A percentile compares a stretch with the other conserved stretches of the same genome.
These are phyloP conservation scores for Podospora pseudocomata DNA, from an alignment of 495 filamentous ascomycete genomes.

Conservation along the genomic window DNA sequence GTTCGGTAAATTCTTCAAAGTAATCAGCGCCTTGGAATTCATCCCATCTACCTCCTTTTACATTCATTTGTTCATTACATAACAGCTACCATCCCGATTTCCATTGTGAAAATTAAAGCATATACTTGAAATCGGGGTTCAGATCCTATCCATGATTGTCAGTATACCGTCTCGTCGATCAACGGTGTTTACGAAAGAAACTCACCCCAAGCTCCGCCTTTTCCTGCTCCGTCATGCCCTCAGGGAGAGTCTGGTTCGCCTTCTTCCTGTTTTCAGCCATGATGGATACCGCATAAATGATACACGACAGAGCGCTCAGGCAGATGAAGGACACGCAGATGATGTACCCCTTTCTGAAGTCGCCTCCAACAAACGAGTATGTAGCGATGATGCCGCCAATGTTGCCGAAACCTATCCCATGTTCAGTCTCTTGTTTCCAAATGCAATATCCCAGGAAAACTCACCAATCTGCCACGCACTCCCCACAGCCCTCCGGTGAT, in stretches of 20 bases:
- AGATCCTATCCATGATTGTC: conserved; percentile 43
- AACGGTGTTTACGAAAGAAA: conserved; percentile 6
- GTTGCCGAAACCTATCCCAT: conserved; percentile 67
- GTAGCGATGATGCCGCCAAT: conserved; percentile 90
- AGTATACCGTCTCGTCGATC: not conserved
- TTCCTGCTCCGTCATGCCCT: conserved; percentile 65
- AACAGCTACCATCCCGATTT: not conserved
- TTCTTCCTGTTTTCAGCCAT: conserved; percentile 63
- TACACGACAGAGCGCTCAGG: conserved; percentile 58
- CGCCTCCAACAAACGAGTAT: conserved; percentile 69
- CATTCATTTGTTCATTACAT: not conserved
- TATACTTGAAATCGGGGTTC: conserved; percentile 61
- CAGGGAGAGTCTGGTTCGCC: conserved; percentile 47
- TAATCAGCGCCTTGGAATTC: too few relatives aligned
- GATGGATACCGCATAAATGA: conserved; percentile 58
- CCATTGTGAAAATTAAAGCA: conserved; percentile 23
- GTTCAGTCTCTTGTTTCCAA: not conserved
- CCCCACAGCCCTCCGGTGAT: conserved; percentile 78
- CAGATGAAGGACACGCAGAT: conserved; percentile 74
- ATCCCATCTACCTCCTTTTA: not conserved
- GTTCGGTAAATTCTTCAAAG: too few relatives aligned
- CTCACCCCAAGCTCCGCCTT: conserved; percentile 61
- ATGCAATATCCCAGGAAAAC: not conserved
- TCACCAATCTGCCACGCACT: conserved; percentile 77
- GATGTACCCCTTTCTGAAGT: conserved; percentile 74